A percentile compares a stretch with the other conserved stretches of the same genome.
phyloP scores from a whole-genome alignment of 148 eudicot species.

The Arbutus unedo region DNA sequence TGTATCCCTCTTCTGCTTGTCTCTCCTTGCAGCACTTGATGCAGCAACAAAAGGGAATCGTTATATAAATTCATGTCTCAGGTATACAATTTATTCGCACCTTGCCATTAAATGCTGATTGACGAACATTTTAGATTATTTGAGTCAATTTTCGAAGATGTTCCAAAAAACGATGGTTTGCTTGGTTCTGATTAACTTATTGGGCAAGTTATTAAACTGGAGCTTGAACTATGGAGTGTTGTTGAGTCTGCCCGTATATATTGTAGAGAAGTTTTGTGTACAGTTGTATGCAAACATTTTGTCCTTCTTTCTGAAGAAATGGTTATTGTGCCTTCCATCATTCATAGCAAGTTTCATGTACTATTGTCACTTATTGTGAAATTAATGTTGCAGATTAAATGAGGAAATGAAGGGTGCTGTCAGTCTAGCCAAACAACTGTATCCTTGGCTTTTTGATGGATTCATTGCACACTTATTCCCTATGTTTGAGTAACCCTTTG shows the following conservation, averaged over 20 bases:
- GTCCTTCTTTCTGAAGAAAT: neutral
- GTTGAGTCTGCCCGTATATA: neutral
- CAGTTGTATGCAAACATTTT: neutral
- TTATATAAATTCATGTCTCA: conserved; percentile 84
- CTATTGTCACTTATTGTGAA: neutral
- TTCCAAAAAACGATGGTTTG: neutral
- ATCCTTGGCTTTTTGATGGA: conserved; percentile 21
- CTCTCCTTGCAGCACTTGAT: conserved; percentile 67
- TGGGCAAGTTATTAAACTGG: neutral
- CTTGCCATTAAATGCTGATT: conserved; percentile 1
- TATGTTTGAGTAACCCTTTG: neutral
- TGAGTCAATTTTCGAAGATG: neutral
- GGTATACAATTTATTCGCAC: conserved; percentile 38
- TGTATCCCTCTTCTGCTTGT: conserved; percentile 16
- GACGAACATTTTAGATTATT: neutral
- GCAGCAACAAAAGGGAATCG: conserved; percentile 89
- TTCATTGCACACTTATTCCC: neutral
- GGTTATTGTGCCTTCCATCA: neutral
- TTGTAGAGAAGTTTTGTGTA: neutral
- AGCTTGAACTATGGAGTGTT: neutral
- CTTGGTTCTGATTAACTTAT: neutral
- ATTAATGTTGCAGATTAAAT: conserved; percentile 57
- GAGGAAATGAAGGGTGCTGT: conserved; percentile 88
- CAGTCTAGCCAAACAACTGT: conserved; percentile 67
- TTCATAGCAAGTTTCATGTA: neutral